Conservation (phyloP, 2,329 filamentous ascomycete genomes). For the Diaporthe helianthi region DNA sequence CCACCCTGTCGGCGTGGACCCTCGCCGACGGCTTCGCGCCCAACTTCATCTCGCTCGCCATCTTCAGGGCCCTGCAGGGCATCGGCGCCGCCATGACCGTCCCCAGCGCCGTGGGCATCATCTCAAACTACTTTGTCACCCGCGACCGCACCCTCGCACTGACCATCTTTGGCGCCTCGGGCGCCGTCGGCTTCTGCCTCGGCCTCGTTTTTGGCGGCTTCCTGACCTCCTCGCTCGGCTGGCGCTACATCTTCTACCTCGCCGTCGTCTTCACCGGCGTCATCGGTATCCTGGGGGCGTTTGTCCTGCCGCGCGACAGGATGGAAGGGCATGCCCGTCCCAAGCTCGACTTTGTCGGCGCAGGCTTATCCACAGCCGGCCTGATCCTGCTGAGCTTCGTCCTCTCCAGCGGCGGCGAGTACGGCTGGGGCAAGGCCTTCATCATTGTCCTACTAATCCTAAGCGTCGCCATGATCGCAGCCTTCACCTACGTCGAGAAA, state of each 20-base stretch:
- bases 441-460: conserved; percentile 51
- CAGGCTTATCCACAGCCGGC: conserved; percentile 49
- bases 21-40: conserved; percentile 45
- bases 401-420: conserved; percentile 52
- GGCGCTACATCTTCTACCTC: conserved; percentile 49
- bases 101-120: conserved; percentile 53
- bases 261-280: conserved; percentile 44
- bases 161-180: conserved; percentile 49
- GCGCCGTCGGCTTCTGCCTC: conserved; percentile 49
- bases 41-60: conserved; percentile 50
- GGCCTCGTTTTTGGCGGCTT: conserved; percentile 49
- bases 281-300: conserved; percentile 39
- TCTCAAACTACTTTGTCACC: conserved; percentile 49
- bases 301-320: conserved; percentile 48
- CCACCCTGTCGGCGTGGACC: conserved; percentile 46
- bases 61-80: conserved; percentile 54
- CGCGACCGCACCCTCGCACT: conserved; percentile 47
- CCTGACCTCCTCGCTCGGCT: conserved; percentile 47
- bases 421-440: conserved; percentile 53
- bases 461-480: conserved; percentile 46
- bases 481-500: conserved; percentile 50
- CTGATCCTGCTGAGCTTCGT: conserved; percentile 53
- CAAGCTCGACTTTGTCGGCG: conserved; percentile 50
- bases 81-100: conserved; percentile 55
- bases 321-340: conserved; percentile 43